Conservation (phyloP, 352 stramenopile genomes). For the Phytophthora tubulina region DNA sequence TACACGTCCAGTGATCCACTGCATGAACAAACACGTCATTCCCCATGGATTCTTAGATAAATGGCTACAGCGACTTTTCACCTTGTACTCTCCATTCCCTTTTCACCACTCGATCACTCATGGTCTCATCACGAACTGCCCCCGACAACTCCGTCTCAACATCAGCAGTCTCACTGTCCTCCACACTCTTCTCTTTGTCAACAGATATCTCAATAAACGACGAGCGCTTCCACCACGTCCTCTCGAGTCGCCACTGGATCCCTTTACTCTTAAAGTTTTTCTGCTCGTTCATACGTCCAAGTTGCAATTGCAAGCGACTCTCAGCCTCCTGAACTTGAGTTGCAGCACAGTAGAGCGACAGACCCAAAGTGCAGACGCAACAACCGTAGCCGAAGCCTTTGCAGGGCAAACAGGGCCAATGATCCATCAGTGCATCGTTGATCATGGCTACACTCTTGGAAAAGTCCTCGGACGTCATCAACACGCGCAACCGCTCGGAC, state of each 20-base stretch:
- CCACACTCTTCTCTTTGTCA: neutral
- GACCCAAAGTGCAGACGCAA: slow-evolving; percentile 82
- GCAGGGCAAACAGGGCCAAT: slow-evolving; percentile 88
- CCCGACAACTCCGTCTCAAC: neutral
- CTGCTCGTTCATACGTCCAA: slow-evolving; percentile 78
- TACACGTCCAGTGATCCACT: too few species aligned
- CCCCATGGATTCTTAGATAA: neutral
- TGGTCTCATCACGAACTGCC: slow-evolving; percentile 25
- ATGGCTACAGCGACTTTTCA: neutral
- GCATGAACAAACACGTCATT: too few species aligned
- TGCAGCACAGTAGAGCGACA: slow-evolving; percentile 85
- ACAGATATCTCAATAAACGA: slow-evolving; percentile 76
- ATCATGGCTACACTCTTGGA: slow-evolving; percentile 67
- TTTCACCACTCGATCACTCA: slow-evolving; percentile 30
- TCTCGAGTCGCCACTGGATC: slow-evolving; percentile 74
- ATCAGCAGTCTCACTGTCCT: neutral
- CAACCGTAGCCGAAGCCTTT: slow-evolving; percentile 85
- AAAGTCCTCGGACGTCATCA: slow-evolving; percentile 79
- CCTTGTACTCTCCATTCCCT: neutral
- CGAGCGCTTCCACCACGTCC: slow-evolving; percentile 71
- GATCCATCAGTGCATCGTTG: slow-evolving; percentile 85
- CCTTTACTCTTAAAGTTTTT: slow-evolving; percentile 62
- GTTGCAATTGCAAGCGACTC: slow-evolving; percentile 65
- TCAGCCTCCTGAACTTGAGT: slow-evolving; percentile 82
- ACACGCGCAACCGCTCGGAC: slow-evolving; percentile 43